Percentiles rank a stretch among this genome's conserved stretches.
Conservation (phyloP, 2,329 filamentous ascomycete genomes). For the Thelonectria blattea region DNA sequence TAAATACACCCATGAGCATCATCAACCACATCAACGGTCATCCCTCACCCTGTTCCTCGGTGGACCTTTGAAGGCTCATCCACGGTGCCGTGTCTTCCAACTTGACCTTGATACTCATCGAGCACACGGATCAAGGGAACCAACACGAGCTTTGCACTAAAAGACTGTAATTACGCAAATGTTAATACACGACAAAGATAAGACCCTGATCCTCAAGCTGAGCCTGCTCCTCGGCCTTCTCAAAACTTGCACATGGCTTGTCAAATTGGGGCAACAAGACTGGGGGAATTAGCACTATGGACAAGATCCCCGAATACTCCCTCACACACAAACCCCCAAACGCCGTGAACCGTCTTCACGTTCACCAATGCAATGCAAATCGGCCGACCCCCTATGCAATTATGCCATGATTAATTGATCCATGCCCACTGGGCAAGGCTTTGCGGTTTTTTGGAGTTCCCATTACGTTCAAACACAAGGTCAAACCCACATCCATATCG, state of each 20-base stretch:
- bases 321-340: constrained; percentile 32
- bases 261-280: constrained; percentile 18
- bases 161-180: constrained; percentile 18
- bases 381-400: constrained; percentile 40
- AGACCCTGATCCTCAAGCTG: constrained; percentile 5
- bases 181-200: constrained; percentile 20
- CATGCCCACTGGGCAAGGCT: constrained; percentile 31
- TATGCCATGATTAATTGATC: constrained; percentile 44
- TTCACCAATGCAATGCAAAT: constrained; percentile 39
- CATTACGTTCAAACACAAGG: constrained; percentile 41
- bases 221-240: constrained; percentile 19
- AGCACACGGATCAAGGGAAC: constrained; percentile 3
- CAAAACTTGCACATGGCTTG: constrained; percentile 19
- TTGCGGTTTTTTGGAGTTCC: constrained; percentile 29
- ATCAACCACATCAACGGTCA: too few species aligned
- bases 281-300: constrained; percentile 12
- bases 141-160: constrained; percentile 3
- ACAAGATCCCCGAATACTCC: constrained; percentile 18
- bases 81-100: not conserved
- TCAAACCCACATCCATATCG: constrained; percentile 32
- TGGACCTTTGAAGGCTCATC: not conserved
- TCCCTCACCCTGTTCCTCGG: not conserved
- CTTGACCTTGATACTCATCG: constrained; percentile 3
- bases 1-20: too few species aligned
- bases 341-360: constrained; percentile 38